These are phyloP conservation scores for Phanerodontia chrysosporium DNA, from an alignment of 768 basidiomycete species.

Conservation along the genomic window DNA sequence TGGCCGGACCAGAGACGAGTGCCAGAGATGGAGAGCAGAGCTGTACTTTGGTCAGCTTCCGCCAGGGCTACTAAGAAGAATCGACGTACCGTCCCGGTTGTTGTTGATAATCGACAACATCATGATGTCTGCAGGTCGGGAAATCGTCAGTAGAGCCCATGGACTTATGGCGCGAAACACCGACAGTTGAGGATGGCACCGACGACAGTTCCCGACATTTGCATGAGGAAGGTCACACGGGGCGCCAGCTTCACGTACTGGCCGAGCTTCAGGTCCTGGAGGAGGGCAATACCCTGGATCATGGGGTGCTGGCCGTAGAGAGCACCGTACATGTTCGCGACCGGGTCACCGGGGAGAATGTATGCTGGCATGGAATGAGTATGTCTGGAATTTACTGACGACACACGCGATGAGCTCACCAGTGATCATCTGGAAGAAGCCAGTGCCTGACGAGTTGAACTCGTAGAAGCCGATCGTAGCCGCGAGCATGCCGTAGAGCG, in stretches of 20 bases:
- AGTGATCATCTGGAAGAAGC: slow-evolving; percentile 27
- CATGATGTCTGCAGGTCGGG: slow-evolving; percentile 19
- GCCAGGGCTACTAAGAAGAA: not conserved
- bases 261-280: slow-evolving; percentile 58
- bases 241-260: slow-evolving; percentile 60
- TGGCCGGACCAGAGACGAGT: slow-evolving; percentile 51
- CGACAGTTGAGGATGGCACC: slow-evolving; percentile 43
- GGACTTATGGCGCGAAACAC: not conserved
- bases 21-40: slow-evolving; percentile 48
- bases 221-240: slow-evolving; percentile 47
- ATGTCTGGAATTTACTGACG: no score
- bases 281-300: slow-evolving; percentile 44
- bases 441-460: slow-evolving; percentile 23
- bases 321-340: slow-evolving; percentile 37
- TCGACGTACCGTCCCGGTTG: slow-evolving; percentile 19
- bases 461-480: slow-evolving; percentile 27
- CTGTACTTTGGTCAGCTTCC: slow-evolving; percentile 14
- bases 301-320: slow-evolving; percentile 35
- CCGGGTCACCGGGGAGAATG: slow-evolving; percentile 26
- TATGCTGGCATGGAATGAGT: slow-evolving; percentile 16
- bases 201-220: slow-evolving; percentile 42
- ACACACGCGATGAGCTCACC: not conserved
- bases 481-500: slow-evolving; percentile 42
- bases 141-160: not conserved
- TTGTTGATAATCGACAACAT: slow-evolving; percentile 27